A percentile compares a stretch with the other conserved stretches of the same genome.
Evolutionary conservation across 2,329 filamentous ascomycete species (phyloP).

Genomic region (Calonectria hawksworthii): DNA sequence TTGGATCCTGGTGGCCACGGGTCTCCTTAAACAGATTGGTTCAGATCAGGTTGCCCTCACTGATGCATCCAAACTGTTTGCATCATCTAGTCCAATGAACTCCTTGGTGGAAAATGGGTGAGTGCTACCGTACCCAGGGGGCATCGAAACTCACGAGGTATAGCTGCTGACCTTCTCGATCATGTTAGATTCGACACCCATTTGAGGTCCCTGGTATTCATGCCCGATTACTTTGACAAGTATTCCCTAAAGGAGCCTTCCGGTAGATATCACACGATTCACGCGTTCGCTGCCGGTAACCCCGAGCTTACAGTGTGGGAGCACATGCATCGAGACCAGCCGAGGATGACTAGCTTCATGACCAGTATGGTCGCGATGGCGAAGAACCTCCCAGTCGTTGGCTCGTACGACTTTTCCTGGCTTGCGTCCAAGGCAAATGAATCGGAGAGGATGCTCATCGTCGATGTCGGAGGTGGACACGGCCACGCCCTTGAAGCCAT

Average conservation of each 20-base stretch:
- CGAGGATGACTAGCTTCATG: constrained; percentile 21
- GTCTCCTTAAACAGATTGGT: constrained; percentile 3
- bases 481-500: constrained; percentile 14
- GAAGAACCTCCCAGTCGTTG: not conserved
- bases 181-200: constrained; percentile 15
- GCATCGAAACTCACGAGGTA: not conserved
- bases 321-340: constrained; percentile 11
- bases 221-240: constrained; percentile 16
- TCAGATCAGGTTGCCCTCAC: not conserved
- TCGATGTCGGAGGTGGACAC: constrained; percentile 20
- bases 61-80: not conserved
- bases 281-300: constrained; percentile 4
- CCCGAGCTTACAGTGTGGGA: constrained; percentile 20
- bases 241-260: constrained; percentile 18
- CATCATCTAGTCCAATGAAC: constrained; percentile 2
- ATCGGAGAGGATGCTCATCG: not conserved
- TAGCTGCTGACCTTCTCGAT: not conserved
- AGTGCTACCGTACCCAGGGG: not conserved
- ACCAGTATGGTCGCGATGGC: constrained; percentile 15
- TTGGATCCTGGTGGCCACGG: constrained; percentile 5
- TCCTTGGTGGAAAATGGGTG: constrained; percentile 17
- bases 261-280: constrained; percentile 16
- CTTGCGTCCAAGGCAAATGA: not conserved
- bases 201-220: not conserved
- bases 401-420: constrained; percentile 15